phyloP scores from a whole-genome alignment of 805 yeast species.

The Lachancea meyersii region DNA sequence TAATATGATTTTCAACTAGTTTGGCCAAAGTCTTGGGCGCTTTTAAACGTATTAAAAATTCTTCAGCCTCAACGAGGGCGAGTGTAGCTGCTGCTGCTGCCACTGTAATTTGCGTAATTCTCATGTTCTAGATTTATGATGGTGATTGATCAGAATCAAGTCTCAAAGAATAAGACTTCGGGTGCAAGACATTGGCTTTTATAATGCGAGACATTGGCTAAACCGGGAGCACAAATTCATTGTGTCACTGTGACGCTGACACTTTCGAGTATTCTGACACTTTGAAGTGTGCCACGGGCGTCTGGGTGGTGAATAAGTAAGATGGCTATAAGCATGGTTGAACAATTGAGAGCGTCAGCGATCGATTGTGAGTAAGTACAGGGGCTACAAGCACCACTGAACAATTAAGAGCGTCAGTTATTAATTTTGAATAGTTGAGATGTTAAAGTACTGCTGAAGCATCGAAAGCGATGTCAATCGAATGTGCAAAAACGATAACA shows the following conservation, averaged over 20 bases:
- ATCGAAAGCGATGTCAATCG: too few relatives aligned
- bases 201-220: too few relatives aligned
- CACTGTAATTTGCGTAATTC: background rate
- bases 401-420: too few relatives aligned
- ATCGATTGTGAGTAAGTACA: too few relatives aligned
- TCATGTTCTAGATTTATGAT: background rate
- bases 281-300: background rate
- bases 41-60: slow-evolving; percentile 49
- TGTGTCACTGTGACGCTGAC: background rate
- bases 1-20: slow-evolving; percentile 42
- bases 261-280: background rate
- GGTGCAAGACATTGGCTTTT: background rate
- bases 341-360: too few relatives aligned
- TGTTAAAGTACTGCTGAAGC: too few relatives aligned
- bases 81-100: slow-evolving; percentile 5
- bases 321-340: too few relatives aligned
- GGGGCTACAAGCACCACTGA: too few relatives aligned
- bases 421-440: too few relatives aligned
- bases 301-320: background rate
- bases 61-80: slow-evolving; percentile 14
- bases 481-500: too few relatives aligned
- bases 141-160: background rate
- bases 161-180: background rate
- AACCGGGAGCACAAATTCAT: background rate
- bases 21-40: slow-evolving; percentile 43